Base-by-base conservation (phyloP, 768 basidiomycete genomes). In the Nidularia pulvinata region DNA sequence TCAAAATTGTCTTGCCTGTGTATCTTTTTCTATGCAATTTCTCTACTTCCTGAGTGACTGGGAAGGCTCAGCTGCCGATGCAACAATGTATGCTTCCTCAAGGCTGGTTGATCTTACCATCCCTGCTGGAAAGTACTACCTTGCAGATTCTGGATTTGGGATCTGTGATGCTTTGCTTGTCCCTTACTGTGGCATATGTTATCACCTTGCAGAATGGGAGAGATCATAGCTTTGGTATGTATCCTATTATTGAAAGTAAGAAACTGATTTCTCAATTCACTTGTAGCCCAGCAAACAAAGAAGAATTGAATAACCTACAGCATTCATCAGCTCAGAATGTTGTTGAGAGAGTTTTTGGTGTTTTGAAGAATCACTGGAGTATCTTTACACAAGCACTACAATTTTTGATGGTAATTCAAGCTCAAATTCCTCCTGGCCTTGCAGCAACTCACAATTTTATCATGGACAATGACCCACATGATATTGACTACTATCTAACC, bases 61-160 rank as follows among this genome's bases (percentile, higher is more conserved):
- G 72, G 74, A 78, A 32, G 74, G 72, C 4, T 67, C 65, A 48
- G 67, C 67, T 1, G 57, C 69, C 7, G 70, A 77, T 64, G 56
- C 61, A 14, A n/a, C 39, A 0, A 56, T 73, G 1, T 74, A 60
- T 58, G 45, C 62, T 1, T 35, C 70, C 64, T 69, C 69, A 16
- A 53, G 55, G 4, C 1, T 49, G 1, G 34, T 50, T 6, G 61
- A 67, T 56, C 61, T 76, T n/a, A 33, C 25, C 0, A 65, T 76
- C 19, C 64, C 67, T 1, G 42, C 50, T 3, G 69, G 69, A 3
- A 62, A 60, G 42, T 75, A 64, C 48, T 68, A 67, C 50, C 56
- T 74, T 49, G 70, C 55, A 16, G 66, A 71, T 65, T 70, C 67
- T 34, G 71, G 72, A 2, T 73, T 69, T 64, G 52, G 56, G 25